A percentile compares a stretch with the other conserved stretches of the same genome.
Evolutionary conservation across 129 eudicot genomes (phyloP).

Genomic region (Tanacetum coccineum): DNA sequence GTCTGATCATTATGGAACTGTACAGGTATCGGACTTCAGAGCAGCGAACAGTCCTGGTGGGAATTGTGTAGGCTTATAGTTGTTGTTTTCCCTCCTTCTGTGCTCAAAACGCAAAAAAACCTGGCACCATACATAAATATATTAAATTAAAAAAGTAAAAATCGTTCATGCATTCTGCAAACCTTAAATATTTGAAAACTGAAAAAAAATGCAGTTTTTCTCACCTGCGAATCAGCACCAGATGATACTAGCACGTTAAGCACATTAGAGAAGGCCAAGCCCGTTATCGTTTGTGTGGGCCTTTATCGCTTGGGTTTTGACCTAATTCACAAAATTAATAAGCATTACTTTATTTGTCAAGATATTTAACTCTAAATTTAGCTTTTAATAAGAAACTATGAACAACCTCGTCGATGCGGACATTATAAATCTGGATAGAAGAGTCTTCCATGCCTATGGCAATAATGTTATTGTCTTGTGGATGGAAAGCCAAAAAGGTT

Average conservation of each 20-base stretch:
- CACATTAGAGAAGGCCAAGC: constrained; percentile 76
- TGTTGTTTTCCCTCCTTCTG: constrained; percentile 71
- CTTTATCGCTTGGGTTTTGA: not conserved
- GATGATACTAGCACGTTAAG: constrained; percentile 85
- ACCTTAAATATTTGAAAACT: not conserved
- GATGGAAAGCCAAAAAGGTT: constrained; percentile 37
- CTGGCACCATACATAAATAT: constrained; percentile 35
- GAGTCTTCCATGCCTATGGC: constrained; percentile 5
- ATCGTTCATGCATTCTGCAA: not conserved
- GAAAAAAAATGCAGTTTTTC: not conserved
- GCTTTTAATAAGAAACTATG: not conserved
- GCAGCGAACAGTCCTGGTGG: constrained; percentile 72
- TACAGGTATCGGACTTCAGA: constrained; percentile 71
- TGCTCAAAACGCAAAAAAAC: constrained; percentile 88
- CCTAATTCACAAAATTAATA: not conserved
- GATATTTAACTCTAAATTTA: not conserved
- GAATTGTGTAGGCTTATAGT: constrained; percentile 62
- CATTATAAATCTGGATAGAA: not conserved
- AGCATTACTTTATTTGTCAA: not conserved
- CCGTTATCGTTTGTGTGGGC: constrained; percentile 21
- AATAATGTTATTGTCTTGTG: not conserved
- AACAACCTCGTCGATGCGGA: not conserved
- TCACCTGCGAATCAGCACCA: constrained; percentile 93
- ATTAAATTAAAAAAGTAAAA: not conserved
- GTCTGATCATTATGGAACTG: constrained; percentile 87